A percentile compares a stretch with the other conserved stretches of the same genome.
phyloP scores from a whole-genome alignment of 148 eudicot genomes.

The Nyssa sinensis region DNA sequence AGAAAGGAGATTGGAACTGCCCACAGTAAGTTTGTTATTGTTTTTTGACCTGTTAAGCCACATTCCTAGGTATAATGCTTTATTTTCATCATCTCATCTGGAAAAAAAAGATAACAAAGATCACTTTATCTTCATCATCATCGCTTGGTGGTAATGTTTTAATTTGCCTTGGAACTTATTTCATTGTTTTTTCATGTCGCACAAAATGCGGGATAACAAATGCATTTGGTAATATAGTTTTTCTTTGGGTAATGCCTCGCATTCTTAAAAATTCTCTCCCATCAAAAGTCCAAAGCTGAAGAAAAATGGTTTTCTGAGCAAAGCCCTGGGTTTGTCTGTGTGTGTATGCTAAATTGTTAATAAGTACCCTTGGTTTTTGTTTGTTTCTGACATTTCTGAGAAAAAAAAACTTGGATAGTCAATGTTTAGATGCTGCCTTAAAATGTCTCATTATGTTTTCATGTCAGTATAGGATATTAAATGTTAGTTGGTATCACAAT shows the following conservation, averaged over 20 bases:
- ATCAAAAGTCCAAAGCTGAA: too few relatives aligned
- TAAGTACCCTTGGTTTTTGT: too few relatives aligned
- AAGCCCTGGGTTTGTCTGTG: too few relatives aligned
- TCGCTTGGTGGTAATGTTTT: not conserved
- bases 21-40: slow-evolving; percentile 53
- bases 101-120: too few relatives aligned
- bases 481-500: not conserved
- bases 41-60: slow-evolving; percentile 5
- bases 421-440: not conserved
- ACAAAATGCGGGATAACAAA: not conserved
- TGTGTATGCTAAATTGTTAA: too few relatives aligned
- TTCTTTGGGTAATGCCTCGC: too few relatives aligned
- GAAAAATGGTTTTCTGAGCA: too few relatives aligned
- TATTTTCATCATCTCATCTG: too few relatives aligned
- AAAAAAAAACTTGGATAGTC: not conserved
- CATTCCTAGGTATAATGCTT: not conserved
- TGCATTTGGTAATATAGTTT: too few relatives aligned
- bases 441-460: not conserved
- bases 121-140: too few relatives aligned
- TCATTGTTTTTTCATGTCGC: not conserved
- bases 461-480: not conserved
- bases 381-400: not conserved
- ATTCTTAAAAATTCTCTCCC: too few relatives aligned
- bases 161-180: not conserved
- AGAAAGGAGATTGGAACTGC: slow-evolving; percentile 90